Base-by-base conservation (phyloP, 2,329 filamentous ascomycete species). In the Nigrograna mackinnonii region DNA sequence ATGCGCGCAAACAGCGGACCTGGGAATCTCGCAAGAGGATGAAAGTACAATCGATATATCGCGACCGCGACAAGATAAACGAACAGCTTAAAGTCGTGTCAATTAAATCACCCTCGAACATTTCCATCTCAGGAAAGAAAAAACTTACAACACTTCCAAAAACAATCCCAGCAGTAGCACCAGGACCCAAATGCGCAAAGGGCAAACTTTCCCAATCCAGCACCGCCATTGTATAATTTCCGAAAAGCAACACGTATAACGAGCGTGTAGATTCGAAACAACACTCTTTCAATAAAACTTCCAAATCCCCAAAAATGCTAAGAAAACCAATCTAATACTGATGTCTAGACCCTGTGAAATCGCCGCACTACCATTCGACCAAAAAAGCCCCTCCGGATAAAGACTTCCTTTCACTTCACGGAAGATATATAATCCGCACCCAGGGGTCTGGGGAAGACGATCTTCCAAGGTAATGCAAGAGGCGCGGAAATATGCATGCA, bases 11-110 rank as follows among this genome's bases (percentile, higher is more conserved):
- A 35, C 9, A 37, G 14, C 5, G 71, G 69, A 2, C 69, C 71
- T 6, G 70, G 70, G 38, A 60, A 68, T 22, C 61, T 60, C 21
- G 58, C 50, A 1, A 72, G 56, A 4, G 70, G 70, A 21, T 70
- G 65, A 37, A 72, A 65, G 48, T 62, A 71, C 7, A 64, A 55
- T 44, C 54, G 56, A 46, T 69, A 66, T 28, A 67, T 46, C 13
- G 20, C 43, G 19, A 39, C 30, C 3, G 18, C 34, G 6, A 36
- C 35, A 6, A 44, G 20, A 26, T 44, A 44, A 6, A 36, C n/a
- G 3, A 30, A 39, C 11, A 40, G n/a, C 41, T 44, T 32, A 16
- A 6, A 32, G 17, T 32, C n/a, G n/a, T n/a, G n/a, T n/a, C n/a
- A n/a, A n/a, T n/a, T n/a, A n/a, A n/a, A 31, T 31, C 24, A 28